These are phyloP conservation scores for Aegilops umbellulata DNA, from an alignment of 176 grass and related monocot genomes.

Conservation along the genomic window DNA sequence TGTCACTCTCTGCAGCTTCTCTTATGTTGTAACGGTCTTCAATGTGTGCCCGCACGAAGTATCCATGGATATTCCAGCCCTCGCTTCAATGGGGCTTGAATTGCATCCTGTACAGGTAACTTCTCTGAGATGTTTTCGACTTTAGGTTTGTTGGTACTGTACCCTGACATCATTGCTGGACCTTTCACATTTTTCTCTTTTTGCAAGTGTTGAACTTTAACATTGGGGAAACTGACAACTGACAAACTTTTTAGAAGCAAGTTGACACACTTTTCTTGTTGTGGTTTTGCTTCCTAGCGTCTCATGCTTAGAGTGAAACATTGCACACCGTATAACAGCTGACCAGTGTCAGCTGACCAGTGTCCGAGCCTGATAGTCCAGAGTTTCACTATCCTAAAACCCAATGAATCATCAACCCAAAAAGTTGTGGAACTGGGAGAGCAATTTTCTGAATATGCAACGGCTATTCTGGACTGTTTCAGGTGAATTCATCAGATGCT, in stretches of 20 bases:
- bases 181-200: not conserved
- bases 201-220: not conserved
- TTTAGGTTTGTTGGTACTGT: not conserved
- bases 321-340: not conserved
- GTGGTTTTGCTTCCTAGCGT: not conserved
- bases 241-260: not conserved
- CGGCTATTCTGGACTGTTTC: slow-evolving; percentile 10
- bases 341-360: not conserved
- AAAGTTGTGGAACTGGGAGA: not conserved
- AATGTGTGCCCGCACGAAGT: slow-evolving; percentile 65
- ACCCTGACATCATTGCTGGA: not conserved
- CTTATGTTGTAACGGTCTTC: slow-evolving; percentile 57
- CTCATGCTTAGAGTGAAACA: not conserved
- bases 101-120: slow-evolving; percentile 85
- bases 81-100: slow-evolving; percentile 52
- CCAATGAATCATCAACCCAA: not conserved
- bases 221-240: not conserved
- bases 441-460: slow-evolving; percentile 4
- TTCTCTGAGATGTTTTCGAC: not conserved
- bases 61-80: slow-evolving; percentile 49
- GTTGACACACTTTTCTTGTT: not conserved
- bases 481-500: slow-evolving; percentile 66
- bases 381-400: not conserved
- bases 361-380: not conserved
- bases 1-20: slow-evolving; percentile 54